phyloP scores from a whole-genome alignment of 495 filamentous ascomycete species.

The Penicillium longicatenatum region DNA sequence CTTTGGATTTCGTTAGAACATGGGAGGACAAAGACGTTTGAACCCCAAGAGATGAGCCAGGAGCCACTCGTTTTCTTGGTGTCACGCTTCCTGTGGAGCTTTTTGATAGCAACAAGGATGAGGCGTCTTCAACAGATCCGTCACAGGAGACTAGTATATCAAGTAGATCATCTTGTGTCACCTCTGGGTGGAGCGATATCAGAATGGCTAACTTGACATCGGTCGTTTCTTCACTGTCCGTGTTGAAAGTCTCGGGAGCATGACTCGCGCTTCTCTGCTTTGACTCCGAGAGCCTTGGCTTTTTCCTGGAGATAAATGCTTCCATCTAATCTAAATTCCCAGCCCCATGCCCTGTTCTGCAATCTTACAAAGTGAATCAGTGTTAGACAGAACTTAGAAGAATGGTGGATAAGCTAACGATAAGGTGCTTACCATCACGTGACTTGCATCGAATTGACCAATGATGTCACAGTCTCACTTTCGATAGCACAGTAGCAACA shows the following conservation, averaged over 20 bases:
- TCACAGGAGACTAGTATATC: slow-evolving; percentile 77
- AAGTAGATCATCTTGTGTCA: slow-evolving; percentile 66
- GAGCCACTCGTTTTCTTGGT: slow-evolving; percentile 34
- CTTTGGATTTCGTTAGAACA: slow-evolving; percentile 31
- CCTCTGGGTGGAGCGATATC: slow-evolving; percentile 67
- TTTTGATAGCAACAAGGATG: slow-evolving; percentile 47
- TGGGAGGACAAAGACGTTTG: slow-evolving; percentile 52
- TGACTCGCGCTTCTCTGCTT: neutral
- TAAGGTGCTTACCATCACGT: slow-evolving; percentile 30
- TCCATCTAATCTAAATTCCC: slow-evolving; percentile 48
- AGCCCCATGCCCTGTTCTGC: neutral
- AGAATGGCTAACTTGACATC: slow-evolving; percentile 87
- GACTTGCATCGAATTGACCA: slow-evolving; percentile 38
- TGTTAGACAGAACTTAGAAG: neutral
- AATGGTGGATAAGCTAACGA: slow-evolving; percentile 11
- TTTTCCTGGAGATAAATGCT: slow-evolving; percentile 56
- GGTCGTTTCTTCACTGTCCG: slow-evolving; percentile 68
- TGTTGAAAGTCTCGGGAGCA: neutral
- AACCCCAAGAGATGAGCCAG: slow-evolving; percentile 25
- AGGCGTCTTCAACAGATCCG: slow-evolving; percentile 70
- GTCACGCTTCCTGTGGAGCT: slow-evolving; percentile 5
- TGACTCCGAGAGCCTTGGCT: slow-evolving; percentile 35
- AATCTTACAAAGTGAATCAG: neutral
- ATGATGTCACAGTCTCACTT: slow-evolving; percentile 15
- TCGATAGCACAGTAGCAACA: neutral